Evolutionary conservation across 192 early-diverging fungal species (phyloP).

Genomic region (Dimargaris cristalligena): DNA sequence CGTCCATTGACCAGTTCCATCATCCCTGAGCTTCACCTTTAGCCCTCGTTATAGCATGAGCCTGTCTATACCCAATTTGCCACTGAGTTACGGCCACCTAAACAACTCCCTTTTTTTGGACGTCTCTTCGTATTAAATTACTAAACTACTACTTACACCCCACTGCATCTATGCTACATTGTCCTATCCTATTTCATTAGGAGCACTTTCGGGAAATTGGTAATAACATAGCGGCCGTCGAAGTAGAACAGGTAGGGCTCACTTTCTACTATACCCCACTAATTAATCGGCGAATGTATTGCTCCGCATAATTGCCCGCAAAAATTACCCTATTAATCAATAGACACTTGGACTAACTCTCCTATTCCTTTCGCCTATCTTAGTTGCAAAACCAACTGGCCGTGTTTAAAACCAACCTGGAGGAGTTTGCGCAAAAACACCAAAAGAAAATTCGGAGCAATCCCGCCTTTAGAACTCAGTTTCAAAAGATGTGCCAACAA

Average conservation of each 20-base stretch:
- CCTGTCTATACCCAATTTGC: neutral
- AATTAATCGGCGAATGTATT: neutral
- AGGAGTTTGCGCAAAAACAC: conserved; percentile 73
- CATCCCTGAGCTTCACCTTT: neutral
- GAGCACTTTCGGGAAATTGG: conserved; percentile 1
- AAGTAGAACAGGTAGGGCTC: conserved; percentile 8
- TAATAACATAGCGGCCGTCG: conserved; percentile 2
- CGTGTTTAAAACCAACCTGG: conserved; percentile 63
- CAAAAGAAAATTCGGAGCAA: conserved; percentile 74
- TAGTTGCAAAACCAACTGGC: conserved; percentile 51
- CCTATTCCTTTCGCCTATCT: neutral
- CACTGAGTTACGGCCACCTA: neutral
- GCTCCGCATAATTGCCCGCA: neutral
- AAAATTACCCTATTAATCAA: neutral
- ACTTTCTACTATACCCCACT: neutral
- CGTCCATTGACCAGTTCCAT: neutral
- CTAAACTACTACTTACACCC: neutral
- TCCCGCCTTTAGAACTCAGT: conserved; percentile 71
- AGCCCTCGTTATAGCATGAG: neutral
- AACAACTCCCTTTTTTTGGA: neutral
- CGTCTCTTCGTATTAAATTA: neutral
- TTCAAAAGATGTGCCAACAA: conserved; percentile 83
- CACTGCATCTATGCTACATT: neutral
- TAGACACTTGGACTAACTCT: neutral
- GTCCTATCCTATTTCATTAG: neutral